Base-by-base conservation (phyloP, 768 basidiomycete genomes). In the Kwoniella dendrophila region DNA sequence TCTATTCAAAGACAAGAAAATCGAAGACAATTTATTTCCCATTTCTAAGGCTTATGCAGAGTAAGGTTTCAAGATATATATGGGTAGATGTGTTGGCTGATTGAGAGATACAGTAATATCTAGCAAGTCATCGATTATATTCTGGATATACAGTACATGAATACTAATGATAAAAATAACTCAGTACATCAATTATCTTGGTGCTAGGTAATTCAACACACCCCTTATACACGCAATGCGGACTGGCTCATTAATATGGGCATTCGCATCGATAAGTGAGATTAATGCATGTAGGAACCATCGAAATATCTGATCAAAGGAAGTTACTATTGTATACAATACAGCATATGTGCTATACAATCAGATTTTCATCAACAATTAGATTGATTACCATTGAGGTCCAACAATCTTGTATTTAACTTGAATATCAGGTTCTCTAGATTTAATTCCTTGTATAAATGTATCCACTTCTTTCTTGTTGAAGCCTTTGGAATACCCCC, bases 341-440 rank as follows among this genome's bases (percentile, higher is more conserved):
- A n/a, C n/a, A n/a, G n/a, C n/a, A n/a, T 20, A 40, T 16, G 38
- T 14, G 10, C 14, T 16, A 10, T 16, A 0, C 14, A 14, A 40
- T 40, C 38, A 40, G 7, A 12, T 40, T 4, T 40, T 16, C 10
- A 40, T 40, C 20, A 14, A 44, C 24, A 16, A 2, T 24, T 16
- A 26, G 11, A n/a, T 5, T 10, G 24, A 4, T 49, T 1, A 27
- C 26, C 29, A 49, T 24, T 6, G 4, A n/a, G 47, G 47, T 49
- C 47, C 47, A 10, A 49, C 47, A 2, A 49, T 29, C 47, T 27
- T 49, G 30, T 49, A 49, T n/a, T 14, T 49, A 11, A 49, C 47
- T 27, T 24, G 3, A 4, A 30, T 27, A 12, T 32, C 47, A 2
- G 47, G 47, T 16, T 49, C 2, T 26, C 29, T 49, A 30, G 7